Evolutionary conservation across 345 rosid species (phyloP), one percentile per base, ranked within the genome.

Genomic region (Aquilaria yunnanensis): DNA sequence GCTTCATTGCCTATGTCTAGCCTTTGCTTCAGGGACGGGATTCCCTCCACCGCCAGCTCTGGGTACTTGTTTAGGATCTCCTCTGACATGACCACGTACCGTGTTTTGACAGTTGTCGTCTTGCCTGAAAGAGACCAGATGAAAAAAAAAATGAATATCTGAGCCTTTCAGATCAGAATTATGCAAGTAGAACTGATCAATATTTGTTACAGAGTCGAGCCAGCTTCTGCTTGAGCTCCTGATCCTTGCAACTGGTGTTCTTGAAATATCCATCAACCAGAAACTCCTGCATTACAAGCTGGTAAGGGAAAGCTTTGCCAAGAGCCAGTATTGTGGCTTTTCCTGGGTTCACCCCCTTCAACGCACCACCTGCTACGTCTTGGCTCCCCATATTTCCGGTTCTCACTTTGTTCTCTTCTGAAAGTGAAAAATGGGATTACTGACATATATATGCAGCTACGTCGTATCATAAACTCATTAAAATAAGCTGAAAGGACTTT

Each of bases 1-100:
- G 99, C 99, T 7, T 75, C 67, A 63, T 90, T 86, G 59, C 96
- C 85, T 52, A 94, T 90, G 31, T 83, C 89, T 1, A 94, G 74
- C 12, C 96, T 74, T 52, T 90, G 99, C 73, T 67, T 86, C 47
- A 94, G 78, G 3, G 97, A 88, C n/a, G 99, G 95, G 32, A 71
- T 71, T 65, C 96, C 99, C 75, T 86, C 97, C 8, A 79, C 60
- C 32, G 84, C 78, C 4, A 95, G 90, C 81, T 95, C 96, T 5
- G 97, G 99, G 62, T 91, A 87, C 71, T 87, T 79, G 51, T 62
- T 77, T 11, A 91, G 78, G 66, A 95, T 89, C 81, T 95, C 99
- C 10, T 91, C 96, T 0, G 97, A 95, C 97, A 95, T 91, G 10
- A 95, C 99, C 65, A 85, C 96, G 61, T 87, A 95, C 73, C 99